Evolutionary conservation across 2,329 filamentous ascomycete species (phyloP).

Genomic region (Fusarium sp.): DNA sequence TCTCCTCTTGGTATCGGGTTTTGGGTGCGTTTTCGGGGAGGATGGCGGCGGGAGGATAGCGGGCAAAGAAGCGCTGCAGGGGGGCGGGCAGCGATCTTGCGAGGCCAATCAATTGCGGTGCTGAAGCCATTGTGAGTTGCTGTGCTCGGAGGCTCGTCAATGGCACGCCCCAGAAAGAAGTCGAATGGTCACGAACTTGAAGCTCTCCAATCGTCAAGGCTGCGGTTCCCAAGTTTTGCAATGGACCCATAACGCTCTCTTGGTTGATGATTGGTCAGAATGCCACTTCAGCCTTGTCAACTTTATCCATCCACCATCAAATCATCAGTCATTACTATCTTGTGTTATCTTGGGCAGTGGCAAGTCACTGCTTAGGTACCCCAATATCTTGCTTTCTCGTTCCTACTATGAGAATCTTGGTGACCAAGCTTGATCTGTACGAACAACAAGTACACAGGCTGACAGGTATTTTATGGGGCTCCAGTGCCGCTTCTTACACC

Average conservation of each 20-base stretch:
- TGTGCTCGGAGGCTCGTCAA: slow-evolving; percentile 37
- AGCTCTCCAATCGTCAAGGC: slow-evolving; percentile 39
- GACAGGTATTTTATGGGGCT: too few relatives aligned
- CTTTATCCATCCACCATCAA: slow-evolving; percentile 12
- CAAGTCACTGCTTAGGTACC: neutral
- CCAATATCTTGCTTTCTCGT: neutral
- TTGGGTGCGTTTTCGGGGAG: slow-evolving; percentile 59
- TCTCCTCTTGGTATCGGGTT: slow-evolving; percentile 67
- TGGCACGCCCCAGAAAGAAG: slow-evolving; percentile 20
- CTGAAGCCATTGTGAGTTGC: slow-evolving; percentile 52
- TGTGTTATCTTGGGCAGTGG: neutral
- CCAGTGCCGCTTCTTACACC: too few relatives aligned
- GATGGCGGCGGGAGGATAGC: slow-evolving; percentile 81
- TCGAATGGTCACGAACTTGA: slow-evolving; percentile 13
- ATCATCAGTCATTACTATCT: slow-evolving; percentile 14
- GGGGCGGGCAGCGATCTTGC: slow-evolving; percentile 81
- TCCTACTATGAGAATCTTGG: neutral
- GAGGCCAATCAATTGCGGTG: slow-evolving; percentile 64
- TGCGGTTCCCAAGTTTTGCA: slow-evolving; percentile 41
- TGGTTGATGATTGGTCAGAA: slow-evolving; percentile 30
- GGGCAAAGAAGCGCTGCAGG: slow-evolving; percentile 87
- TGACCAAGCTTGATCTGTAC: too few relatives aligned
- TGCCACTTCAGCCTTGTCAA: slow-evolving; percentile 40
- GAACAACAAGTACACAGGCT: too few relatives aligned
- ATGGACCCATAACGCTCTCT: slow-evolving; percentile 2